A percentile compares a stretch with the other conserved stretches of the same genome.
phyloP scores from a whole-genome alignment of 345 rosid species.

The Salix suchowensis region DNA sequence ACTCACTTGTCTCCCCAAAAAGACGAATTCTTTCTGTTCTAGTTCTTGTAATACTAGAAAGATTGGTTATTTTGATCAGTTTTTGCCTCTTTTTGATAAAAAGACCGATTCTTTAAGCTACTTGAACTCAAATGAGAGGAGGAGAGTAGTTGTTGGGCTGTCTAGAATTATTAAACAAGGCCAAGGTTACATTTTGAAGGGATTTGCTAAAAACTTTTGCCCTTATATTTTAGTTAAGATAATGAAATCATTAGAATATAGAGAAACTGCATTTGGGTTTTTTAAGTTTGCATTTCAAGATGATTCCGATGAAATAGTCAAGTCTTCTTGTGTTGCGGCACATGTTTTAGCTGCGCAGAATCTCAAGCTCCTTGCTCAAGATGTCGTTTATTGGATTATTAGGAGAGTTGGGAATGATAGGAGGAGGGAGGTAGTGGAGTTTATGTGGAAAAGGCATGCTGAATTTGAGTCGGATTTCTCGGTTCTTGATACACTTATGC shows the following conservation, averaged over 20 bases:
- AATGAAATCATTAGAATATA: slow-evolving; percentile 40
- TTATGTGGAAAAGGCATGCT: slow-evolving; percentile 57
- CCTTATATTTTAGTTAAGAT: slow-evolving; percentile 41
- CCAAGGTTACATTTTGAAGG: slow-evolving; percentile 27
- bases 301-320: slow-evolving; percentile 34
- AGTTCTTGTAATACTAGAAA: slow-evolving; percentile 7
- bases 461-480: slow-evolving; percentile 56
- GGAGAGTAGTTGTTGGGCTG: slow-evolving; percentile 43
- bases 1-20: neutral
- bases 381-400: slow-evolving; percentile 53
- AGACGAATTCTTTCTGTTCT: neutral
- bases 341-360: slow-evolving; percentile 47
- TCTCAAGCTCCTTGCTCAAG: slow-evolving; percentile 53
- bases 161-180: slow-evolving; percentile 40
- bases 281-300: slow-evolving; percentile 49
- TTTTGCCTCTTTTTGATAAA: slow-evolving; percentile 30
- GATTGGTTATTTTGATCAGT: slow-evolving; percentile 38
- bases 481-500: slow-evolving; percentile 61
- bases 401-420: slow-evolving; percentile 42
- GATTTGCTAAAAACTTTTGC: slow-evolving; percentile 34
- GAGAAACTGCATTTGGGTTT: slow-evolving; percentile 55
- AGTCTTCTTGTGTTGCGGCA: slow-evolving; percentile 44
- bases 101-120: slow-evolving; percentile 14
- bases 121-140: slow-evolving; percentile 52
- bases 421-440: slow-evolving; percentile 45